phyloP scores from a whole-genome alignment of 176 grass and related monocot genomes.

The Thalia dealbata region DNA sequence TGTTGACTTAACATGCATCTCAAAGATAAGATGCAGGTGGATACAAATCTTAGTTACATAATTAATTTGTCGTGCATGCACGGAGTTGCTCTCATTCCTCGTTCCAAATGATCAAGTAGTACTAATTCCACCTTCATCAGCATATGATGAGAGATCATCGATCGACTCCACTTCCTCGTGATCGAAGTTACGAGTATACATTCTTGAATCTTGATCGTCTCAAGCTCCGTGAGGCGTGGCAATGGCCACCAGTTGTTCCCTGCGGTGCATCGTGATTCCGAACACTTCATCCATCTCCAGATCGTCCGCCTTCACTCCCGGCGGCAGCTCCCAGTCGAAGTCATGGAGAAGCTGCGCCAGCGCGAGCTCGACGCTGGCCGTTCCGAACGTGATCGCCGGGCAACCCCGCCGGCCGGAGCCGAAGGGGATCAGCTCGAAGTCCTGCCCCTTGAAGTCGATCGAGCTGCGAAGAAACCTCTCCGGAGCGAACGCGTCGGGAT shows the following conservation, averaged over 20 bases:
- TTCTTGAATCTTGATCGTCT: too few species aligned
- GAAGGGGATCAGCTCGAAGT: conserved; percentile 10
- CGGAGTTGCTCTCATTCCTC: too few species aligned
- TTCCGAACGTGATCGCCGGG: not conserved
- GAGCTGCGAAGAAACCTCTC: not conserved
- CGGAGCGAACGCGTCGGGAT: not conserved
- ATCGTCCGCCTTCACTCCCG: not conserved
- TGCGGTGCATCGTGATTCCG: conserved; percentile 5
- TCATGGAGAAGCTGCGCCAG: not conserved
- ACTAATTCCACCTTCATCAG: too few species aligned
- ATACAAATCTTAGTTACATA: too few species aligned
- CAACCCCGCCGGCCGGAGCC: not conserved
- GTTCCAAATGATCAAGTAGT: too few species aligned
- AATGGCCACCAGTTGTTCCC: not conserved
- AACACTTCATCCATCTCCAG: conserved; percentile 4
- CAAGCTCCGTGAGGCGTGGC: not conserved
- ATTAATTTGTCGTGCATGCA: too few species aligned
- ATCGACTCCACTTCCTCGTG: too few species aligned
- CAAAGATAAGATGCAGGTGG: too few species aligned
- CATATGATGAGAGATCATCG: too few species aligned
- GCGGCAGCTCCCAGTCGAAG: conserved; percentile 5
- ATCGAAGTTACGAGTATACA: too few species aligned
- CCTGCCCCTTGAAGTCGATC: conserved; percentile 2
- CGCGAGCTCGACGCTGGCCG: not conserved
- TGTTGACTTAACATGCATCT: too few species aligned